Evolutionary conservation across 345 rosid species (phyloP).

Genomic region (Eucalyptus pauciflora): DNA sequence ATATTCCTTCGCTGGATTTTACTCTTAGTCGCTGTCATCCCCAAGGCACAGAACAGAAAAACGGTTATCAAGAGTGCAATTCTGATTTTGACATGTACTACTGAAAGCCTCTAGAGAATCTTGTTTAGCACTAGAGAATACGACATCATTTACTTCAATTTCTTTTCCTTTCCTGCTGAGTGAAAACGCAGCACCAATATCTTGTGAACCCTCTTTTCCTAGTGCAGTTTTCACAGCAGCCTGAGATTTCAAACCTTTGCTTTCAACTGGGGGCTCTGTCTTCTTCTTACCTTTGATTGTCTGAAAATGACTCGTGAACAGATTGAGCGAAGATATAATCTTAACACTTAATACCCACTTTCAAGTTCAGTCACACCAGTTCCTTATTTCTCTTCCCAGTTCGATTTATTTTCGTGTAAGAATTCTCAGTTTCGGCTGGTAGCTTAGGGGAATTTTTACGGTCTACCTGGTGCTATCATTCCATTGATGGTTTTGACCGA

Average conservation of each 20-base stretch:
- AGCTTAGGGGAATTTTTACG: background rate
- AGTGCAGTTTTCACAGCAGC: background rate
- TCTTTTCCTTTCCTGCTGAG: background rate
- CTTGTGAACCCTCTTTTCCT: background rate
- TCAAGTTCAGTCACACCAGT: background rate
- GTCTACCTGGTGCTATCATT: background rate
- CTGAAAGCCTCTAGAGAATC: background rate
- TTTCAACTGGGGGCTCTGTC: background rate
- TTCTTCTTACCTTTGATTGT: background rate
- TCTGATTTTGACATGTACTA: background rate
- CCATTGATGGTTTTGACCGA: background rate
- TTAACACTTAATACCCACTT: rapidly evolving
- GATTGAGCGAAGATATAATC: background rate
- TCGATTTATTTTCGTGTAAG: background rate
- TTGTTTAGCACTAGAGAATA: background rate
- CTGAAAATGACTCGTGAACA: background rate
- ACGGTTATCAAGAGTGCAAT: background rate
- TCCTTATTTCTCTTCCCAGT: background rate
- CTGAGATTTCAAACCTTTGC: background rate
- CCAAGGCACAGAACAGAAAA: background rate
- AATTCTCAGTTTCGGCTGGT: background rate
- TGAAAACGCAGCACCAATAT: background rate
- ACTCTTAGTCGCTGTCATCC: background rate
- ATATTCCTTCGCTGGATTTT: background rate
- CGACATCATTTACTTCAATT: background rate